Conservation (phyloP, 768 basidiomycete species). For the Thelephora ganbajun region DNA sequence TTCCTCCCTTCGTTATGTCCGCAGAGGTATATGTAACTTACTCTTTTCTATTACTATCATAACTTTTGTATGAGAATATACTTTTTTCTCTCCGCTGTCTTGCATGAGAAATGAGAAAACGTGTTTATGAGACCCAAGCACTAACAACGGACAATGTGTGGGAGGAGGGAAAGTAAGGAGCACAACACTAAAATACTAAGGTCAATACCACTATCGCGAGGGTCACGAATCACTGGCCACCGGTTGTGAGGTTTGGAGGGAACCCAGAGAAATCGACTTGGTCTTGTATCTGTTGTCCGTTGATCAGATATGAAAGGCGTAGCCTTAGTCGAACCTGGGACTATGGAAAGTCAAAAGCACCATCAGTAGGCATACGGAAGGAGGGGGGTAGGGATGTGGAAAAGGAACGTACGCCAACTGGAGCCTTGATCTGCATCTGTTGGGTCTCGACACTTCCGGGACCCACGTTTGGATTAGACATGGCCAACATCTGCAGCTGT, state of each 20-base stretch:
- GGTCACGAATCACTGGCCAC: constrained; percentile 16
- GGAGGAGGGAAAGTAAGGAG: background rate
- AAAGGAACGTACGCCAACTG: constrained; percentile 49
- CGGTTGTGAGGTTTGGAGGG: constrained; percentile 53
- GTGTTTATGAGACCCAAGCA: too few species aligned
- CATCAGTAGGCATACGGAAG: background rate
- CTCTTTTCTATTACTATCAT: too few species aligned
- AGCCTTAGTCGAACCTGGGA: constrained; percentile 73
- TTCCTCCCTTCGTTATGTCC: background rate
- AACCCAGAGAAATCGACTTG: constrained; percentile 93
- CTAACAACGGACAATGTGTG: background rate
- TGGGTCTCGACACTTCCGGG: constrained; percentile 84
- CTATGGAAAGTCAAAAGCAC: constrained; percentile 24
- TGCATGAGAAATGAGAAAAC: too few species aligned
- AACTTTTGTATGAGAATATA: background rate
- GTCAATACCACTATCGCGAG: too few species aligned
- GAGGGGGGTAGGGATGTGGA: background rate
- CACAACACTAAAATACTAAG: background rate
- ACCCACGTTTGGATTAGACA: constrained; percentile 72
- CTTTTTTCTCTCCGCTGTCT: background rate
- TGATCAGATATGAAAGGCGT: constrained; percentile 65
- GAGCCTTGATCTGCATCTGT: constrained; percentile 86
- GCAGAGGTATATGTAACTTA: too few species aligned
- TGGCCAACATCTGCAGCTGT: constrained; percentile 94
- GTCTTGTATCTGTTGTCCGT: constrained; percentile 65